Percentiles rank a stretch among this genome's conserved stretches.
phyloP scores from a whole-genome alignment of 2,329 filamentous ascomycete genomes.

The Pestalotiopsis sp. region DNA sequence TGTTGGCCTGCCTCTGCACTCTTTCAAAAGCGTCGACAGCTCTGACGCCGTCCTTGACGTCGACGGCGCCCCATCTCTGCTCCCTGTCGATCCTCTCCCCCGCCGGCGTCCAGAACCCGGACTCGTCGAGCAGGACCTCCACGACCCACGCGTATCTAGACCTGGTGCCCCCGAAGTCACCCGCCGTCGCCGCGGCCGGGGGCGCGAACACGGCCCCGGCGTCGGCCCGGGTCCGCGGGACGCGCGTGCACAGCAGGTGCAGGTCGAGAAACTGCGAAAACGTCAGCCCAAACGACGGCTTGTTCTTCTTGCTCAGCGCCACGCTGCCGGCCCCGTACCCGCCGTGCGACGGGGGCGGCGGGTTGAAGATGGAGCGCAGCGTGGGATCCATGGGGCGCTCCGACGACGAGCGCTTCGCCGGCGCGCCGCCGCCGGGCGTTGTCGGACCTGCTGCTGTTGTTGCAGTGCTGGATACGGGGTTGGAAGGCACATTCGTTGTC shows the following conservation, averaged over 20 bases:
- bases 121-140: conserved; percentile 55
- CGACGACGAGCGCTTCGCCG: conserved; percentile 11
- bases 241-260: conserved; percentile 52
- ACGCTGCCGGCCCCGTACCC: background rate
- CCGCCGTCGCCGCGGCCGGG: background rate
- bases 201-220: conserved; percentile 36
- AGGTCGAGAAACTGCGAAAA: conserved; percentile 58
- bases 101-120: conserved; percentile 42
- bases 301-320: conserved; percentile 35
- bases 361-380: conserved; percentile 53
- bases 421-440: background rate
- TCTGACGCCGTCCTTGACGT: conserved; percentile 38
- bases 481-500: conserved; percentile 4
- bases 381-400: conserved; percentile 41
- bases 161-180: conserved; percentile 10
- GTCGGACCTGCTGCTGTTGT: background rate
- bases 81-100: conserved; percentile 40
- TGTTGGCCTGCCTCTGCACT: conserved; percentile 13
- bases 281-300: conserved; percentile 55
- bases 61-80: conserved; percentile 56
- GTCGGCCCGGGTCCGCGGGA: conserved; percentile 44
- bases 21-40: conserved; percentile 42
- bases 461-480: background rate
- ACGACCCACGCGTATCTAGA: conserved; percentile 43
- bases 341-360: conserved; percentile 26